Percentiles rank a stretch among this genome's conserved stretches.
Conservation (phyloP, 2,329 filamentous ascomycete species). For the Allantophomopsis cytisporea region DNA sequence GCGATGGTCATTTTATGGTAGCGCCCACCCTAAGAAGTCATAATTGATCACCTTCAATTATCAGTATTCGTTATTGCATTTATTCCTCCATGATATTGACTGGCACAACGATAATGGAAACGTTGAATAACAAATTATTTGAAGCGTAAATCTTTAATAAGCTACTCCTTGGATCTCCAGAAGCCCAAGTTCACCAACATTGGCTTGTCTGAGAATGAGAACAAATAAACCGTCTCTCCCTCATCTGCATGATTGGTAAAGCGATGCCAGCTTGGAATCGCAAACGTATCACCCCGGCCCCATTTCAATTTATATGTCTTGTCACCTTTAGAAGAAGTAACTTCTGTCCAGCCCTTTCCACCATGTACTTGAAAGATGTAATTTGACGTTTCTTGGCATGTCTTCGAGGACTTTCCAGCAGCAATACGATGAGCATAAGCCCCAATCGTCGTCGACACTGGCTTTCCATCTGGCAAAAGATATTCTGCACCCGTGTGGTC, state of each 20-base stretch:
- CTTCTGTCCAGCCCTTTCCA: conserved; percentile 19
- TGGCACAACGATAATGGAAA: no score
- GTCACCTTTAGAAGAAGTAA: conserved; percentile 12
- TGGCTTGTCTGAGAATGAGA: conserved; percentile 26
- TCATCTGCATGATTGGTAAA: conserved; percentile 22
- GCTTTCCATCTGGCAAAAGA: conserved; percentile 19
- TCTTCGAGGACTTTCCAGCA: conserved; percentile 15
- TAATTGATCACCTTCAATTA: no score
- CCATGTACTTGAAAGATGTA: conserved; percentile 25
- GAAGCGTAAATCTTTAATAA: neutral
- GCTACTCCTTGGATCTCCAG: neutral
- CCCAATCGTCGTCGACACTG: conserved; percentile 19
- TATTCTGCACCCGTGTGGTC: conserved; percentile 10
- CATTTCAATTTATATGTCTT: conserved; percentile 16
- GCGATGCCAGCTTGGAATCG: conserved; percentile 25
- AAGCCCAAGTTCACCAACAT: conserved; percentile 24
- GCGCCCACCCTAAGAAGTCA: no score
- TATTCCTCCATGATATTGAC: no score
- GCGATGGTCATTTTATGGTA: no score
- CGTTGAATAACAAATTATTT: no score
- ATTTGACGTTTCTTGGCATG: conserved; percentile 22
- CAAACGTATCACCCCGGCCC: conserved; percentile 26
- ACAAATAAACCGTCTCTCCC: conserved; percentile 22
- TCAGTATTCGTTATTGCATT: no score
- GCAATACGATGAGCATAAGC: conserved; percentile 23